Evolutionary conservation across 139 green algal genomes (phyloP), one percentile per base, ranked within the genome.

Genomic region (Desmodesmus armatus): DNA sequence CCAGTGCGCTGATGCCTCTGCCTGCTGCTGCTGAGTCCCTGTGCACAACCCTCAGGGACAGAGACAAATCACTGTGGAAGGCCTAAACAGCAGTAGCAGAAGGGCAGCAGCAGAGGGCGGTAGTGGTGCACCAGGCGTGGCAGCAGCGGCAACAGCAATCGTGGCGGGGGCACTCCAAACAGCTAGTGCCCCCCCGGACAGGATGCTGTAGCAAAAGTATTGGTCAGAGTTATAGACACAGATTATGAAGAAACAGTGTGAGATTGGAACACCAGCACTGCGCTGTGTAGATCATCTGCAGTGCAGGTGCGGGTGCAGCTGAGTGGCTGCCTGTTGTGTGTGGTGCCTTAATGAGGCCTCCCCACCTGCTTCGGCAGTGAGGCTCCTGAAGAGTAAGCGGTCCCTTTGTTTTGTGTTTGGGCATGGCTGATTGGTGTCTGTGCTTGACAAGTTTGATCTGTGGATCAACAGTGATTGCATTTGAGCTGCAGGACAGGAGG

Each of bases 361-460:
- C 11, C 2, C 35, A 74, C 66, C 66, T 82, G 53, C n/a, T 82
- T 82, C 17, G 53, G 37, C 31, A 67, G 47, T 27, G 37, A 17
- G 13, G 55, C 76, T 27, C 76, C 76, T 72, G 76, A 5, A 82
- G 31, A 3, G 13, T 44, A 6, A 82, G 55, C 3, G 76, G 76
- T 13, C 76, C 76, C 4, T 82, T 82, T 9, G 35, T 71, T 25
- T 82, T 82, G 55, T 82, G 76, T 39, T 82, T 82, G 13, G 76
- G 76, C 76, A 82, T 82, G n/a, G n/a, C n/a, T n/a, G n/a, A n/a
- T n/a, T n/a, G n/a, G n/a, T n/a, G n/a, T n/a, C n/a, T n/a, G n/a
- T n/a, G n/a, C n/a, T n/a, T n/a, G n/a, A n/a, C n/a, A n/a, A n/a
- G n/a, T n/a, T n/a, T n/a, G n/a, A n/a, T n/a, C n/a, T n/a, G n/a